Evolutionary conservation across 139 green algal species (phyloP).

Genomic region (Pseudopediastrum boryanum): DNA sequence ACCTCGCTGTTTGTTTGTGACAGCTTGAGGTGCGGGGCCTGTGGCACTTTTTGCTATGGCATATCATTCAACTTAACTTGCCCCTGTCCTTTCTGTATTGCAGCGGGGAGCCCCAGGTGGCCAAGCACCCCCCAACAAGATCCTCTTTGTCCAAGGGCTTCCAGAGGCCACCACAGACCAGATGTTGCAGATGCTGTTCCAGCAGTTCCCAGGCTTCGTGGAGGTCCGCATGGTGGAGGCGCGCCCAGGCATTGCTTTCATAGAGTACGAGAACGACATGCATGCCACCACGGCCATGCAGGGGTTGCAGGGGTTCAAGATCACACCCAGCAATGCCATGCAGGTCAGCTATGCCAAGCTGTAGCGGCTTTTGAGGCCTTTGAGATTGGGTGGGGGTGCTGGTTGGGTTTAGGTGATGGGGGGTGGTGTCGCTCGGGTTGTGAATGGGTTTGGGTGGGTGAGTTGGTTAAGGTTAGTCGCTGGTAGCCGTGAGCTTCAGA

Average conservation of each 20-base stretch:
- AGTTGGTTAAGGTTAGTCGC: no score
- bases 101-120: constrained; percentile 17
- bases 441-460: no score
- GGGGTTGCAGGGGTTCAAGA: constrained; percentile 93
- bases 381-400: no score
- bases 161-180: constrained; percentile 80
- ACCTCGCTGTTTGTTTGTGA: no score
- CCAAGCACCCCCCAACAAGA: constrained; percentile 82
- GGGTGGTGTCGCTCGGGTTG: no score
- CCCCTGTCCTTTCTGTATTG: no score
- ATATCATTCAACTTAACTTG: no score
- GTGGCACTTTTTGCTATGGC: no score
- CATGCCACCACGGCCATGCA: constrained; percentile 69
- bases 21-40: no score
- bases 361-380: no score
- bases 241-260: constrained; percentile 95
- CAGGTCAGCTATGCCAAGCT: constrained; percentile 91
- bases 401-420: no score
- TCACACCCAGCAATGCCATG: constrained; percentile 88
- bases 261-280: constrained; percentile 84
- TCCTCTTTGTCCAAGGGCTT: constrained; percentile 95
- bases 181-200: constrained; percentile 95
- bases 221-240: constrained; percentile 93
- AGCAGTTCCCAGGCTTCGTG: constrained; percentile 92
- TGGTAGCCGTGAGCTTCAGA: no score